Conservation (phyloP, 495 filamentous ascomycete genomes). For the Hypomontagnella monticulosa region DNA sequence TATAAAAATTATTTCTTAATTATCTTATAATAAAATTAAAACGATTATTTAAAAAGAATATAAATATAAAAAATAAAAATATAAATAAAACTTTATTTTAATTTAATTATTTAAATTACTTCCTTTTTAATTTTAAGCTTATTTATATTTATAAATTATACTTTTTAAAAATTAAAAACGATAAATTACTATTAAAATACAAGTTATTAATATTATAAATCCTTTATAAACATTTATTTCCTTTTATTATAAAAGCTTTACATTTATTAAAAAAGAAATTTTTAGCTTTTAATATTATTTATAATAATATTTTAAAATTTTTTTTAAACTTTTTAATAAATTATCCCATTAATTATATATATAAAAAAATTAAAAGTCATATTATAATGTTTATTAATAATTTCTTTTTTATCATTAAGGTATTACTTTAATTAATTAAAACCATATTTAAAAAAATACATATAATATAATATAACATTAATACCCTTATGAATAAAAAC, state of each 20-base stretch:
- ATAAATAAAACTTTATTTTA: neutral
- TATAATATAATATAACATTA: constrained; percentile 4
- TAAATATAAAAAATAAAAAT: neutral
- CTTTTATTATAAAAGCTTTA: neutral
- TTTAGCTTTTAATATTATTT: neutral
- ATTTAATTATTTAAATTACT: constrained; percentile 1
- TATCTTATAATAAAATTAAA: neutral
- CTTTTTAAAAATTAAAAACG: neutral
- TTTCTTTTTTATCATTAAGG: neutral
- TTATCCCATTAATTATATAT: neutral
- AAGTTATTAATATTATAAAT: neutral
- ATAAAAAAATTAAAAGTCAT: neutral
- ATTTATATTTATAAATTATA: neutral
- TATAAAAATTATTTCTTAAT: constrained; percentile 2
- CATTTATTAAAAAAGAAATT: constrained; percentile 1
- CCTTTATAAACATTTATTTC: neutral
- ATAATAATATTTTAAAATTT: constrained; percentile 1
- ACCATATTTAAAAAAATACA: neutral
- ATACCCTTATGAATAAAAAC: neutral
- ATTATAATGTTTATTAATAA: neutral
- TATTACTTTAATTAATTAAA: neutral
- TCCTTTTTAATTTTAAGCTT: neutral
- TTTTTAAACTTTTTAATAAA: constrained; percentile 2
- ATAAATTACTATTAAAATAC: neutral
- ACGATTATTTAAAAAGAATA: neutral